A percentile compares a stretch with the other conserved stretches of the same genome.
These are phyloP conservation scores for Parsonsia alboflavescens DNA, from an alignment of 257 asterid species.

Conservation along the genomic window DNA sequence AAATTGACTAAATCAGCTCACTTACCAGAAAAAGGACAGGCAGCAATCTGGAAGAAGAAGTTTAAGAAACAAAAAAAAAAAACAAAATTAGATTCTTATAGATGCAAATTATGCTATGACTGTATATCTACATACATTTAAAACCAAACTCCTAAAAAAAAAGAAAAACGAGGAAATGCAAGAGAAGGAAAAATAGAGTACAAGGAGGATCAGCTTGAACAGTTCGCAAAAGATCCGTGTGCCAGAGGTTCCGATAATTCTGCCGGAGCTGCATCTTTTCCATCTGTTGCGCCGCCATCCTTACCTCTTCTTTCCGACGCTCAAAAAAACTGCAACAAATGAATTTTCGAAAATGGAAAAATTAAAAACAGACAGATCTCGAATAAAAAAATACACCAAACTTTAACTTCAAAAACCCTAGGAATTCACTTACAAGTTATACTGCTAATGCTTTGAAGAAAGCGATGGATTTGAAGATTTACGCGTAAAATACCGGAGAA, in stretches of 20 bases:
- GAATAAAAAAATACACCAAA: neutral
- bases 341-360: neutral
- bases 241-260: constrained; percentile 90
- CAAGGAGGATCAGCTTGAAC: constrained; percentile 79
- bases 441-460: neutral
- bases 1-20: neutral
- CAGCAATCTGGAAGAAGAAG: constrained; percentile 74
- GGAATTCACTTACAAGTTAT: neutral
- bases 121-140: neutral
- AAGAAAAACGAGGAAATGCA: neutral
- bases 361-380: neutral
- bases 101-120: neutral
- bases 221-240: constrained; percentile 86
- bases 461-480: neutral
- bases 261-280: constrained; percentile 92
- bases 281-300: constrained; percentile 69
- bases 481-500: neutral
- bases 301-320: neutral
- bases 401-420: constrained; percentile 7
- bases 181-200: constrained; percentile 19
- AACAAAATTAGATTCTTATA: constrained; percentile 11
- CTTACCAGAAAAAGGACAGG: constrained; percentile 90
- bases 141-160: neutral
- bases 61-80: constrained; percentile 3
- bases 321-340: neutral